phyloP scores from a whole-genome alignment of 2,329 filamentous ascomycete species.

The Lachnellula willkommii region DNA sequence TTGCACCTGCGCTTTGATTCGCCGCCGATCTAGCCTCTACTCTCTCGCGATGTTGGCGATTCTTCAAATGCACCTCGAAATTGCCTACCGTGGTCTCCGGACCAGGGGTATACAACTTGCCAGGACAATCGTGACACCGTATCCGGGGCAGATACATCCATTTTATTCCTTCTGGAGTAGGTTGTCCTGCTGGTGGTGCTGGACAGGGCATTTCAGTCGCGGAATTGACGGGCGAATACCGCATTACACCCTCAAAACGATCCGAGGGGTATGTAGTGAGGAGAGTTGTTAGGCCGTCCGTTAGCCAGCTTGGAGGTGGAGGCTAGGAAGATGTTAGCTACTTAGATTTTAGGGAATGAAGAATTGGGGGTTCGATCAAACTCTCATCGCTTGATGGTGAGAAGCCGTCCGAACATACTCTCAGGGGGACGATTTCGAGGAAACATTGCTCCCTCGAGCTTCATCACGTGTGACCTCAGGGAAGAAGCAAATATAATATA shows the following conservation, averaged over 20 bases:
- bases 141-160: slow-evolving; percentile 86
- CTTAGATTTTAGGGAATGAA: slow-evolving; percentile 3
- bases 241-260: slow-evolving; percentile 85
- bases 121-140: slow-evolving; percentile 84
- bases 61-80: slow-evolving; percentile 89
- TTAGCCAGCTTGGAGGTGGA: slow-evolving; percentile 81
- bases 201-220: slow-evolving; percentile 61
- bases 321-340: slow-evolving; percentile 50
- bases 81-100: slow-evolving; percentile 80
- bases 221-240: slow-evolving; percentile 74
- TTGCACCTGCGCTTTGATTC: neutral
- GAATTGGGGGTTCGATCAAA: slow-evolving; percentile 1
- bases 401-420: no score
- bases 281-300: slow-evolving; percentile 65
- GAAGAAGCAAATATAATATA: neutral
- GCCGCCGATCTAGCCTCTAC: slow-evolving; percentile 43
- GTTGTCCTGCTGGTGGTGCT: slow-evolving; percentile 41
- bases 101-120: slow-evolving; percentile 88
- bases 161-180: slow-evolving; percentile 59
- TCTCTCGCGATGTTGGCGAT: slow-evolving; percentile 70
- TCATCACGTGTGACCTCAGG: no score
- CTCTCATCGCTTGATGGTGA: no score
- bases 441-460: no score
- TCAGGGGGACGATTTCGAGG: no score
- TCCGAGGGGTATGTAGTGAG: slow-evolving; percentile 69